Evolutionary conservation across 2,329 filamentous ascomycete species (phyloP).

Genomic region (Pseudogymnoascus sp.): DNA sequence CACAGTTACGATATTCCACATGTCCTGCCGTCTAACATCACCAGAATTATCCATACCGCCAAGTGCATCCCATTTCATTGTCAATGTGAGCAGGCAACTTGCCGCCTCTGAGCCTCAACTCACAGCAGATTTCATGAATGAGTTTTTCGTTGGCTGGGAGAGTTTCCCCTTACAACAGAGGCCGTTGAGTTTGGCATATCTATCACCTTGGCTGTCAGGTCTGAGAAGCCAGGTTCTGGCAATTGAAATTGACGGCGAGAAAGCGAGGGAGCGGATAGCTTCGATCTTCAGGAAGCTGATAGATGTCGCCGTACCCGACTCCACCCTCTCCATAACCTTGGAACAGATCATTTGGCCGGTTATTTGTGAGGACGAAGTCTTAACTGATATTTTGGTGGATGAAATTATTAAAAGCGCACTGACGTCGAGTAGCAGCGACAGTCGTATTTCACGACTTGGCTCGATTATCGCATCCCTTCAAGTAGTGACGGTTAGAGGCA

Average conservation of each 20-base stretch:
- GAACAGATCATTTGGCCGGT: slow-evolving; percentile 60
- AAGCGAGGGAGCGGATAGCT: slow-evolving; percentile 58
- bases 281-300: slow-evolving; percentile 59
- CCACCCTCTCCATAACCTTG: slow-evolving; percentile 51
- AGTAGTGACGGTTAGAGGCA: slow-evolving; percentile 58
- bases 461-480: slow-evolving; percentile 57
- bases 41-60: slow-evolving; percentile 56
- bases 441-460: slow-evolving; percentile 51
- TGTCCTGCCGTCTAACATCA: slow-evolving; percentile 12
- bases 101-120: slow-evolving; percentile 58
- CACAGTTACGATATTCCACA: not conserved
- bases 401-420: slow-evolving; percentile 59
- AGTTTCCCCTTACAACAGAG: slow-evolving; percentile 62
- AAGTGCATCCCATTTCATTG: slow-evolving; percentile 56
- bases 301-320: slow-evolving; percentile 55
- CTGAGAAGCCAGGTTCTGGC: slow-evolving; percentile 53
- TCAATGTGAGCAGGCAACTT: slow-evolving; percentile 58
- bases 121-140: slow-evolving; percentile 63
- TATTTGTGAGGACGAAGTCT: slow-evolving; percentile 56
- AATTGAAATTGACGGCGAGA: slow-evolving; percentile 56
- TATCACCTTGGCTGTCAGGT: slow-evolving; percentile 61
- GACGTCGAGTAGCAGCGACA: slow-evolving; percentile 44
- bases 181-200: slow-evolving; percentile 59
- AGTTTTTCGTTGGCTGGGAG: slow-evolving; percentile 67
- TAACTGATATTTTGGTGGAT: slow-evolving; percentile 60